These are phyloP conservation scores for Xylaria sp. DNA, from an alignment of 2,329 filamentous ascomycete species.

Conservation along the genomic window DNA sequence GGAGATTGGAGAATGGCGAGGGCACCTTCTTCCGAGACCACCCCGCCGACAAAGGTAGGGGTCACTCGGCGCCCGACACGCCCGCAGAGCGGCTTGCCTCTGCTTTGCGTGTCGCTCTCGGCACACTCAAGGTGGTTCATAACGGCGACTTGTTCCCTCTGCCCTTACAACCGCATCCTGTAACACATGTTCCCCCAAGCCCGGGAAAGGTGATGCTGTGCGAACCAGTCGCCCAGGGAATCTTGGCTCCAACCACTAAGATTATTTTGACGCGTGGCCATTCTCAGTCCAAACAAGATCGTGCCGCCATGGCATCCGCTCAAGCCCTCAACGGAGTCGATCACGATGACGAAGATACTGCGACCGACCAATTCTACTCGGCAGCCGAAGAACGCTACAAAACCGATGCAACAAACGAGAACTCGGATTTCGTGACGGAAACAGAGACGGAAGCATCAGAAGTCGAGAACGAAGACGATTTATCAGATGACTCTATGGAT, in stretches of 20 bases:
- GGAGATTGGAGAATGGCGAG: slow-evolving; percentile 83
- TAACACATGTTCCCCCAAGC: slow-evolving; percentile 85
- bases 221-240: slow-evolving; percentile 91
- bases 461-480: slow-evolving; percentile 74
- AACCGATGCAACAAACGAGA: slow-evolving; percentile 68
- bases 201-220: slow-evolving; percentile 92
- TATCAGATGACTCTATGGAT: slow-evolving; percentile 91
- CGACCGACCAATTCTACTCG: slow-evolving; percentile 92
- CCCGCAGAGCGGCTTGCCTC: slow-evolving; percentile 69
- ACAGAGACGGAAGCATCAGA: slow-evolving; percentile 72
- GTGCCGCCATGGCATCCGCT: slow-evolving; percentile 59
- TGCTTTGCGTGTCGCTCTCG: slow-evolving; percentile 79
- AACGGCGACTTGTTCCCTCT: slow-evolving; percentile 82
- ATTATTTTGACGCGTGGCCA: slow-evolving; percentile 80
- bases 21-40: slow-evolving; percentile 80
- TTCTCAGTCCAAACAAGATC: slow-evolving; percentile 65
- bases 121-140: slow-evolving; percentile 80
- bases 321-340: slow-evolving; percentile 68
- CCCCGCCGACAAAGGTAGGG: slow-evolving; percentile 53
- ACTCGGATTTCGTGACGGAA: slow-evolving; percentile 69
- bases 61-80: slow-evolving; percentile 47
- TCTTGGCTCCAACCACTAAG: slow-evolving; percentile 80
- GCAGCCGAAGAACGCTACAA: slow-evolving; percentile 82
- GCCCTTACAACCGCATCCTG: slow-evolving; percentile 83
- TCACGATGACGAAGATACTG: slow-evolving; percentile 81